Base-by-base conservation (phyloP, 768 basidiomycete species). In the Russula abietina region DNA sequence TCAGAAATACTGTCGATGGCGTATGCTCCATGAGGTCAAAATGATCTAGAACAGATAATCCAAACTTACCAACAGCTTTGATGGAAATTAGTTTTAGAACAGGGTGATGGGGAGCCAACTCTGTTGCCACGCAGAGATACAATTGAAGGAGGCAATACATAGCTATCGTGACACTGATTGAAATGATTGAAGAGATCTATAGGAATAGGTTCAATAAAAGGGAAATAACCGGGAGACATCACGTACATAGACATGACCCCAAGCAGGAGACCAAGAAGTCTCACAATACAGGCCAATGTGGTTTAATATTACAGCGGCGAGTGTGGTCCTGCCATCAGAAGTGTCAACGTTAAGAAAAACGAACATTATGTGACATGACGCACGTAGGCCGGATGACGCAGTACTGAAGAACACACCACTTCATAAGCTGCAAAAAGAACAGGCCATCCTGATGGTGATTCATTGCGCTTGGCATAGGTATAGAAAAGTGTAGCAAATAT, bases 91-190 rank as follows among this genome's bases (percentile, higher is more conserved):
- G 73, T 71, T 89, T 88, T 22, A 89, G 72, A 17, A 90, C 69
- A 2, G 88, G 89, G 54, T 79, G 78, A 57, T 83, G 81, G 0
- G 80, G 81, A 11, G 78, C 74, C n/a, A 91, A 75, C 49, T 82
- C 75, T 14, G 72, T 72, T 8, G 83, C 73, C 17, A 90, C 77
- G 0, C 82, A 73, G 9, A 88, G 66, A 68, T 88, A 89, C 19
- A 92, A 74, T 70, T 91, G 89, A 24, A 91, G 74, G 61, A 88
- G 72, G 70, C 86, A 88, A 71, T 88, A 91, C 88, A 90, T 89
- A 36, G 88, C 87, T 57, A 90, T 70, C 0, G 87, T 81, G 19
- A 92, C 88, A 0, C 88, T 89, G 41, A 87, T 68, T 2, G 87
- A 88, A 43, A 89, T 81, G 49, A 87, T 73, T 39, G 80, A 69